phyloP scores from a whole-genome alignment of 768 basidiomycete species.

The Boletus rubescentipes region DNA sequence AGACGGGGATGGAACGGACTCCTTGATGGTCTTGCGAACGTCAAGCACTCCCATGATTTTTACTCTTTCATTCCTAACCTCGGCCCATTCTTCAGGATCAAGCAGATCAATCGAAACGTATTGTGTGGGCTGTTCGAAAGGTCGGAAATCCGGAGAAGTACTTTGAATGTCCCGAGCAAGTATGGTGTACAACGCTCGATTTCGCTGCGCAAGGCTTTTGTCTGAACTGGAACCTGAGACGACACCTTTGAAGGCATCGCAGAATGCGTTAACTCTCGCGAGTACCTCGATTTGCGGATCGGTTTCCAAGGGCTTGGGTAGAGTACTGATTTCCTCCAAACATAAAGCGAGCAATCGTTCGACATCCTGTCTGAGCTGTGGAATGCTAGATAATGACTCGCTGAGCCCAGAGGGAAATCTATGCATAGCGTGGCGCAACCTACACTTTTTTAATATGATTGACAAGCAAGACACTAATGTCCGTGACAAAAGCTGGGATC shows the following conservation, averaged over 20 bases:
- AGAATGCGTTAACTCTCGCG: constrained; percentile 45
- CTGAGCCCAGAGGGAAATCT: constrained; percentile 2
- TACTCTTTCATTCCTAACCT: neutral
- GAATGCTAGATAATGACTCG: constrained; percentile 39
- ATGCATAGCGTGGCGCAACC: constrained; percentile 14
- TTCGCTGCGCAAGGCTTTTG: constrained; percentile 38
- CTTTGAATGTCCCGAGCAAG: constrained; percentile 37
- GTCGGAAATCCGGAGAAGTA: constrained; percentile 45
- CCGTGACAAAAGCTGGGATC: constrained; percentile 47
- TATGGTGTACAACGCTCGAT: constrained; percentile 30
- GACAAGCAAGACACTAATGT: constrained; percentile 53
- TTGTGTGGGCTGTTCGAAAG: constrained; percentile 18
- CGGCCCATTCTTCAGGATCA: constrained; percentile 3
- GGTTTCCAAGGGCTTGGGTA: constrained; percentile 39
- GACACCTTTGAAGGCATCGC: constrained; percentile 33
- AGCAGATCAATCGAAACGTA: constrained; percentile 10
- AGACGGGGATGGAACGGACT: constrained; percentile 25
- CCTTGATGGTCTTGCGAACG: constrained; percentile 34
- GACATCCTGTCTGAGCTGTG: constrained; percentile 41
- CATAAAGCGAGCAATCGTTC: constrained; percentile 39
- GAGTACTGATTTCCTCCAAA: constrained; percentile 31
- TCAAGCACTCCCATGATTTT: constrained; percentile 31
- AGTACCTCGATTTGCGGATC: constrained; percentile 50
- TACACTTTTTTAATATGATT: constrained; percentile 54
- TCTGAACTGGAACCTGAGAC: constrained; percentile 35